Percentiles rank a stretch among this genome's conserved stretches.
These are phyloP conservation scores for Zhuliangozyma blackwelliae DNA, from an alignment of 1,139 yeast species.

Conservation along the genomic window DNA sequence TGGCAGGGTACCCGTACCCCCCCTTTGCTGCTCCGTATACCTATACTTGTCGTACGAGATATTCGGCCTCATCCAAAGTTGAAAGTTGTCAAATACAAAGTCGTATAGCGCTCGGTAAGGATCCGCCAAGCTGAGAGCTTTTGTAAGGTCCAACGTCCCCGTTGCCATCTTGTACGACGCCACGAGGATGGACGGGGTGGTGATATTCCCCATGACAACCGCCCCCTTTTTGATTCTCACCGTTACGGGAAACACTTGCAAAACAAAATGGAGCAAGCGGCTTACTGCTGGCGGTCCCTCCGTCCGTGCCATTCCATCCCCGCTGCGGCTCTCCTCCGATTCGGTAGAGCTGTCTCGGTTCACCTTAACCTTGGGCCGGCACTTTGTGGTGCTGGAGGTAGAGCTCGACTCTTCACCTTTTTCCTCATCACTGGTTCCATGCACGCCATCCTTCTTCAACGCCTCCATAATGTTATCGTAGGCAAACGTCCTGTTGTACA, in stretches of 20 bases:
- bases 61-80: constrained; percentile 65
- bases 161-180: constrained; percentile 52
- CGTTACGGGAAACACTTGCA: constrained; percentile 54
- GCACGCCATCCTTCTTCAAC: constrained; percentile 17
- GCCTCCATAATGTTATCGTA: constrained; percentile 61
- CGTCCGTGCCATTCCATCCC: neutral
- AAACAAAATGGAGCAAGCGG: constrained; percentile 18
- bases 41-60: constrained; percentile 42
- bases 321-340: neutral
- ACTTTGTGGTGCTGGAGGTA: neutral
- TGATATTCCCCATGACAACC: constrained; percentile 70
- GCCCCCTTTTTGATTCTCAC: constrained; percentile 64
- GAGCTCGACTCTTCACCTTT: constrained; percentile 5
- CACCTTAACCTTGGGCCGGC: no score
- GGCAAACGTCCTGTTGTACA: constrained; percentile 74
- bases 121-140: constrained; percentile 51
- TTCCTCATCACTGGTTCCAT: neutral
- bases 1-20: no score
- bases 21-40: constrained; percentile 2
- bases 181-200: constrained; percentile 70
- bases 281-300: neutral
- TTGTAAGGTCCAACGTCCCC: constrained; percentile 58
- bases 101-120: constrained; percentile 44
- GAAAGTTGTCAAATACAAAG: constrained; percentile 45
- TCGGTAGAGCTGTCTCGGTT: neutral